Base-by-base conservation (phyloP, 1,284 basidiomycete species). In the Cryptococcus amylolentus region DNA sequence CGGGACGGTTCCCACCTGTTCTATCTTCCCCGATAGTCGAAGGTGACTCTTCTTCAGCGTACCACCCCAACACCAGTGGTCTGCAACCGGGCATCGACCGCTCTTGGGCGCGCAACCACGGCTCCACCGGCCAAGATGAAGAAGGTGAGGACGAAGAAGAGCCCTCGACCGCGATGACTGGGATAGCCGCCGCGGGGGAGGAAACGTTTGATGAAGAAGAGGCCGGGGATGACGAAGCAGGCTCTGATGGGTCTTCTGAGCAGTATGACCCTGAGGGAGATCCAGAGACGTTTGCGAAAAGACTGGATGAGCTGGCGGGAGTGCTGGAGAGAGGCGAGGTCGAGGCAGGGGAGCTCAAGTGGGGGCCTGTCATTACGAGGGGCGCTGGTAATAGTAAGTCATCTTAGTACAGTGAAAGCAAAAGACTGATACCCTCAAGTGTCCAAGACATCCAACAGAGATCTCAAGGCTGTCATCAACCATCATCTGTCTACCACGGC, bases 261-360 rank as follows among this genome's bases (percentile, higher is more conserved):
- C 59, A 59, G 20, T 69, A 67, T 55, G 71, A 74, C 54, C 65
- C 66, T 4, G 67, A 70, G 26, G 60, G 62, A 10, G 70, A 75
- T 60, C 72, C 73, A 0, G 68, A 67, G 40, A 66, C 57, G 12
- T 75, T 67, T 56, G 71, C 68, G 7, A 56, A 59, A 52, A 59
- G 71, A n/a, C 52, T 73, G 20, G 71, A 76, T 54, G 71, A 73
- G 59, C 57, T 76, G 10, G 71, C 73, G 5, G 73, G 73, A 8
- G 58, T 67, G 43, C 27, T 70, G 39, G 73, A 76, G 61, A 63
- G 72, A 16, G 55, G 65, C 4, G 72, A 74, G 53, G 63, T 57
- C 8, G 73, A 76, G 56, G 63, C 63, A 9, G 60, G 65, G 28
- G 69, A 71, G 1, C 5, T 73, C 10, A 62, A 65, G 46, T 72